Evolutionary conservation across 345 rosid species (phyloP).

Genomic region (Hevea brasiliensis): DNA sequence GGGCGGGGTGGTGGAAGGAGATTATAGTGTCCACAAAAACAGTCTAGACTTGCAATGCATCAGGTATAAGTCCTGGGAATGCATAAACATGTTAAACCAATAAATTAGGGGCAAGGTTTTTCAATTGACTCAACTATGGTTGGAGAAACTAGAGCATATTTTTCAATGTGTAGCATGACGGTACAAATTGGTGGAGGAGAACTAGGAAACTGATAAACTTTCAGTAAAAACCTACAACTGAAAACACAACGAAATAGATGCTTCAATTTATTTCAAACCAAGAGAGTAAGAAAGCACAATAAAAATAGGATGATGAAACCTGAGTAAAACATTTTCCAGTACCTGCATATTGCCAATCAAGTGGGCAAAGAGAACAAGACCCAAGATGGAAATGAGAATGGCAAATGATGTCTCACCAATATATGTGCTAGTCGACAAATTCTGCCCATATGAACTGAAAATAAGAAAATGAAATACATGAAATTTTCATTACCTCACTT

Average conservation of each 20-base stretch:
- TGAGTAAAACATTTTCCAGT: constrained; percentile 17
- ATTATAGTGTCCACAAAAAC: too few relatives aligned
- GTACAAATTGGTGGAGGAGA: background rate
- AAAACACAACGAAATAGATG: background rate
- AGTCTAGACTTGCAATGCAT: background rate
- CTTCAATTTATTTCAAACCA: background rate
- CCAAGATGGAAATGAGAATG: constrained; percentile 74
- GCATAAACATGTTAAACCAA: background rate
- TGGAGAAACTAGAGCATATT: background rate
- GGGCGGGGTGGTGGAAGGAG: too few relatives aligned
- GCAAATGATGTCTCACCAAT: constrained; percentile 90
- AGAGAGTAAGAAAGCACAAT: background rate
- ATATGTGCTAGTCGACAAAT: constrained; percentile 72
- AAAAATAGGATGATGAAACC: background rate
- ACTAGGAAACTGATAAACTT: background rate
- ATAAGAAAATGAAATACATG: constrained; percentile 25
- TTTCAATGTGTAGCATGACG: background rate
- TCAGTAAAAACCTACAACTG: background rate
- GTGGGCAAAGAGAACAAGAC: constrained; percentile 87
- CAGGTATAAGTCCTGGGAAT: background rate
- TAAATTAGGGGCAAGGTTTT: background rate
- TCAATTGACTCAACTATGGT: background rate
- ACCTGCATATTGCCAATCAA: constrained; percentile 99
- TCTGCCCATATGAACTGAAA: constrained; percentile 89
- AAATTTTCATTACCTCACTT: background rate